Evolutionary conservation across 2,329 filamentous ascomycete genomes (phyloP), one percentile per base, ranked within the genome.

Genomic region (Torrubiellomyces zombiae): DNA sequence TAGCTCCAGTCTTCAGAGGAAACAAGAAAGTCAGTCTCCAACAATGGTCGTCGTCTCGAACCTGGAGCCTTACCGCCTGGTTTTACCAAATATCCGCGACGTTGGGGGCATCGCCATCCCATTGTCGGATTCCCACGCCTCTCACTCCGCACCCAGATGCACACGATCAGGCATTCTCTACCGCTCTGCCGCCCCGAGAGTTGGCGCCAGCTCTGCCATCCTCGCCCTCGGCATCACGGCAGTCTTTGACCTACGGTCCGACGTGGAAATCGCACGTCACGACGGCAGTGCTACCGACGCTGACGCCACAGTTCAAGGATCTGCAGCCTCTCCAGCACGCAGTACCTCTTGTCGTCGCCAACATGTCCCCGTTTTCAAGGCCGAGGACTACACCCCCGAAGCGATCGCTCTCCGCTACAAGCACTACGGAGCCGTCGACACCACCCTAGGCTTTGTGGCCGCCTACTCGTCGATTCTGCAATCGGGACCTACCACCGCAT

Each of bases 191-290:
- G 75, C 81, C 35, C 68, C 35, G 12, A 67, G 66, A 1, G 44
- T 56, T 14, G 50, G 57, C 14, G 72, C 72, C 10, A 47, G 67
- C 6, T 39, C 48, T 6, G 56, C 51, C 21, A 55, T 79, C 30
- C 55, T 54, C 16, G 36, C 45, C 5, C 52, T 80, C 26, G 61
- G 64, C n/a, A 65, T 86, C 35, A 60, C 54, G 14, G 56, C 62
- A 33, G 61, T 79, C 25, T 83, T 72, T 43, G 77, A 83, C 50
- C 55, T 83, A 7, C 63, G 78, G 27, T 75, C 67, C 14, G 47
- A 50, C n/a, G 38, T 45, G 11, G 74, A 80, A 50, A 63, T 78
- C 26, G 48, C 62, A 28, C 42, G 50, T 39, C 39, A 51, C 40
- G 33, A 49, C 35, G 31, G 41, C 23, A 28, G 44, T 28, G 32